phyloP scores from a whole-genome alignment of 148 eudicot genomes.

The Camellia granthamiana region DNA sequence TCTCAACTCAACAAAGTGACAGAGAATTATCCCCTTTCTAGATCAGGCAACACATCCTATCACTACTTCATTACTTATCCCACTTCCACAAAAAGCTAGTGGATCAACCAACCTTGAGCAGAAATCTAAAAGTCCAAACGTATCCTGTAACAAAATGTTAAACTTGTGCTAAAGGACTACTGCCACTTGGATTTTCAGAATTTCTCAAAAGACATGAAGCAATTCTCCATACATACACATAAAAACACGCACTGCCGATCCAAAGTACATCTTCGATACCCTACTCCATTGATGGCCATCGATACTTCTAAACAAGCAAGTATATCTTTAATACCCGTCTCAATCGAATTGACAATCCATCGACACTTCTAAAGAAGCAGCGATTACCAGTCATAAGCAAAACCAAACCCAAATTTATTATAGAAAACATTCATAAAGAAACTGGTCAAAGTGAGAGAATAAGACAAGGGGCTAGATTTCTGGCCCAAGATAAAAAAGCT shows the following conservation, averaged over 20 bases:
- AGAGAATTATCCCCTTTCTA: too few species aligned
- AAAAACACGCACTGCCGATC: background rate
- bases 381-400: background rate
- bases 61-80: too few species aligned
- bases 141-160: too few species aligned
- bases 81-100: too few species aligned
- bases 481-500: background rate
- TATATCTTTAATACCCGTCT: too few species aligned
- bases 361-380: background rate
- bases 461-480: background rate
- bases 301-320: background rate
- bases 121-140: too few species aligned
- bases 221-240: background rate
- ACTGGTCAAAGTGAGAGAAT: background rate
- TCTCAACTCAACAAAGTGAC: too few species aligned
- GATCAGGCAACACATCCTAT: too few species aligned
- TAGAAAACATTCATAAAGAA: background rate
- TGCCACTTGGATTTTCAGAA: background rate
- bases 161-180: background rate
- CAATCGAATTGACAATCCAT: too few species aligned
- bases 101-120: too few species aligned
- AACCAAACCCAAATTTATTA: background rate
- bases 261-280: background rate
- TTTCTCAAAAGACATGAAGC: background rate
- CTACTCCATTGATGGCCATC: background rate